Conservation (phyloP, 2,329 filamentous ascomycete genomes). For the Aspergillus eucalypticola region DNA sequence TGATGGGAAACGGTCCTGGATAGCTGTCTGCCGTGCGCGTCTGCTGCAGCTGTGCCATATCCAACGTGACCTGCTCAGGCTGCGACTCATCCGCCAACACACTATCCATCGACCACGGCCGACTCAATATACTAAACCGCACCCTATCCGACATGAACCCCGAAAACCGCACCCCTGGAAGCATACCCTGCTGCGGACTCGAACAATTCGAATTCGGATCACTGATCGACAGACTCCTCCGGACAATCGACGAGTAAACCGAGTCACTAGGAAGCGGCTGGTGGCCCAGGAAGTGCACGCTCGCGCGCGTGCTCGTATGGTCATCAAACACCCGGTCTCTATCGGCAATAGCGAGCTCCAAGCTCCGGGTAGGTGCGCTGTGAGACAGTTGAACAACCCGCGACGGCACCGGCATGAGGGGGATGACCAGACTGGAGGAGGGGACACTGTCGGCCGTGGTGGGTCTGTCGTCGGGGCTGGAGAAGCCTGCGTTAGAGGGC, state of each 20-base stretch:
- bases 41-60: slow-evolving; percentile 16
- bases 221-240: slow-evolving; percentile 12
- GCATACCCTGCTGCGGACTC: slow-evolving; percentile 11
- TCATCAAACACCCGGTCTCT: neutral
- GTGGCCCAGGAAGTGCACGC: neutral
- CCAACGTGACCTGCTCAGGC: slow-evolving; percentile 15
- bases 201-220: slow-evolving; percentile 12
- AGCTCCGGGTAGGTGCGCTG: neutral
- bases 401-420: neutral
- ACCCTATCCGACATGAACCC: slow-evolving; percentile 15
- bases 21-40: slow-evolving; percentile 32
- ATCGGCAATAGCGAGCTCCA: neutral
- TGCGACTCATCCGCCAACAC: slow-evolving; percentile 9
- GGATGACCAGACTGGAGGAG: neutral
- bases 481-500: neutral
- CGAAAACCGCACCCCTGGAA: slow-evolving; percentile 18
- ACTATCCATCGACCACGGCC: slow-evolving; percentile 18
- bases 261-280: slow-evolving; percentile 21
- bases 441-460: slow-evolving; percentile 4
- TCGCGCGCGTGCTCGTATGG: neutral
- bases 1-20: slow-evolving; percentile 36
- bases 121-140: slow-evolving; percentile 11
- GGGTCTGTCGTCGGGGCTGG: slow-evolving; percentile 7
- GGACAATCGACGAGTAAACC: slow-evolving; percentile 22
- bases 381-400: slow-evolving; percentile 8